Base-by-base conservation (phyloP, 1,284 basidiomycete species). In the Cryptococcus sp. region DNA sequence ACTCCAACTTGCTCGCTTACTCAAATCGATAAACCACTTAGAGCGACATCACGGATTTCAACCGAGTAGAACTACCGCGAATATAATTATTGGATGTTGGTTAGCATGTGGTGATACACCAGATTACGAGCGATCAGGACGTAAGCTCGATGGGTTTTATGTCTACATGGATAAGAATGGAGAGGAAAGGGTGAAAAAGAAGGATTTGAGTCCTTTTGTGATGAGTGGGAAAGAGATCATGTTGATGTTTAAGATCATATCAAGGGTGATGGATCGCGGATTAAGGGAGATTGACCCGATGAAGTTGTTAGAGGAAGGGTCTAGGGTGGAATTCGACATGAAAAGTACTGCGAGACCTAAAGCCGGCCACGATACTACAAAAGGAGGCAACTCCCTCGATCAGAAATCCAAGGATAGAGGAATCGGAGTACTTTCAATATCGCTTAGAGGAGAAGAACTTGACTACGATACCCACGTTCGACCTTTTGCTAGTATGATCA, bases 51-150 rank as follows among this genome's bases (percentile, higher is more conserved):
- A 63, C 31, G 63, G 62, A 13, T 76, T 76, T 49, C 52, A 56
- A n/a, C 73, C 73, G 3, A 69, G 74, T 61, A 58, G 66, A 44
- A 60, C 67, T 10, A 76, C 73, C 0, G 70, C 62, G 23, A 71
- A 73, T 55, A 59, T 76, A 43, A 64, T 76, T 6, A 32, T 76
- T 43, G 60, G 66, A 49, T 68, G 70, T 44, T 76, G 70, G 71
- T 50, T 76, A 11, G 44, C 58, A 8, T 67, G 61, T 50, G 55
- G 54, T 14, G 34, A 48, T 14, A 44, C 11, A 1, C 46, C n/a
- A 1, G 10, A 41, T 10, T n/a, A 41, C 2, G 10, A n/a, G 10
- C n/a, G n/a, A 10, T 10, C 10, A 10, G 10, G 38, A 2, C 10
- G 38, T 10, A n/a, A 41, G 2, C 2, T 2, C 2, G 10, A 41